Evolutionary conservation across 352 stramenopile species (phyloP).

Genomic region (Globisporangium solare): DNA sequence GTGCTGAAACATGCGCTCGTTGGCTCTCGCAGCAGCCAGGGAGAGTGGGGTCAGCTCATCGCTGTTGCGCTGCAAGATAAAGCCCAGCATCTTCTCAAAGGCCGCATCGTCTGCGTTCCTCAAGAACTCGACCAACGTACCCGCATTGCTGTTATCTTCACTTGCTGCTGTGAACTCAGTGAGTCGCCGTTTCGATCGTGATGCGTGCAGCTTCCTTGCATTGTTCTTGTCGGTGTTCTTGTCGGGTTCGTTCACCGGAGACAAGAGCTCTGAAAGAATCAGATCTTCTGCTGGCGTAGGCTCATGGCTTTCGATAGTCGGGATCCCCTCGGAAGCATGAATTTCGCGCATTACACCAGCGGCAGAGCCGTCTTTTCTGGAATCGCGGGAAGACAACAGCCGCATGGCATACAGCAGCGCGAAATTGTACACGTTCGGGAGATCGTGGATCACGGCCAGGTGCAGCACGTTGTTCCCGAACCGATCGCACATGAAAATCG

Average conservation of each 20-base stretch:
- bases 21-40: conserved; percentile 46
- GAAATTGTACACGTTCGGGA: conserved; percentile 56
- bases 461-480: conserved; percentile 64
- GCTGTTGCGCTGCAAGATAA: conserved; percentile 43
- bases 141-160: neutral
- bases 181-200: conserved; percentile 1
- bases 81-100: conserved; percentile 29
- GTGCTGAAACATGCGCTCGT: conserved; percentile 52
- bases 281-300: neutral
- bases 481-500: conserved; percentile 49
- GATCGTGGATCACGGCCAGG: conserved; percentile 50
- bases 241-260: no score
- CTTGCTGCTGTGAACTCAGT: neutral
- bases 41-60: conserved; percentile 54
- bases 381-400: conserved; percentile 16
- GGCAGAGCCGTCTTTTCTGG: conserved; percentile 1
- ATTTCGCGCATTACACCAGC: conserved; percentile 5
- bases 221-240: neutral
- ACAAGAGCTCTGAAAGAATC: neutral
- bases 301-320: neutral
- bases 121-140: conserved; percentile 30
- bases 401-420: conserved; percentile 43
- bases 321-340: conserved; percentile 4
- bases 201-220: neutral
- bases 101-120: conserved; percentile 20